Evolutionary conservation across 169 alveolate species (phyloP).

Genomic region (Plasmodium vivax): DNA sequence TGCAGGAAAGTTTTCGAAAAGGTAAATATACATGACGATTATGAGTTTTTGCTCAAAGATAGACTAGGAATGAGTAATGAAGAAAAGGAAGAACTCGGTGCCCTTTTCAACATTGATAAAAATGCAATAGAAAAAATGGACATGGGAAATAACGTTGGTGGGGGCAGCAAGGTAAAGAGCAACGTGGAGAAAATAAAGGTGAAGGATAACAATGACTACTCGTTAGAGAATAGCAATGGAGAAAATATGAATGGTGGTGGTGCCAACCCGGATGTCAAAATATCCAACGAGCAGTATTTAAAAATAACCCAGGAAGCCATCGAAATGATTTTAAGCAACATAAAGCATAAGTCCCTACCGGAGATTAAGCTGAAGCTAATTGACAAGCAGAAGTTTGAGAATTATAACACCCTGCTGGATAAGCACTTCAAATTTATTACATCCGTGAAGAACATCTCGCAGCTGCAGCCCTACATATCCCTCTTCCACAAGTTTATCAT

Average conservation of each 20-base stretch:
- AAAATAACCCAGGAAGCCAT: constrained; percentile 68
- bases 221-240: neutral
- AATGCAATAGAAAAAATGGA: constrained; percentile 30
- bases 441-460: constrained; percentile 60
- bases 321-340: constrained; percentile 70
- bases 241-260: constrained; percentile 8
- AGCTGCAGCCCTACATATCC: constrained; percentile 54
- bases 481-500: constrained; percentile 55
- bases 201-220: constrained; percentile 4
- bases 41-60: constrained; percentile 49
- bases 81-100: constrained; percentile 48
- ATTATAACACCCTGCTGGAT: constrained; percentile 59
- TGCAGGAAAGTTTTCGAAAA: constrained; percentile 67
- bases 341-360: constrained; percentile 65
- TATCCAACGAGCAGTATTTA: constrained; percentile 67
- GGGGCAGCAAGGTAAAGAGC: constrained; percentile 8
- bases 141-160: neutral
- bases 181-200: constrained; percentile 18
- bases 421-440: constrained; percentile 67
- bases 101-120: constrained; percentile 37
- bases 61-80: constrained; percentile 46
- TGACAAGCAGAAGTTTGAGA: constrained; percentile 53
- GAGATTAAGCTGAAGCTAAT: constrained; percentile 52
- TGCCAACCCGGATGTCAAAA: constrained; percentile 30
- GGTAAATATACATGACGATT: constrained; percentile 43